These are phyloP conservation scores for Saturnispora zaruensis DNA, from an alignment of 805 yeast genomes.

Conservation along the genomic window DNA sequence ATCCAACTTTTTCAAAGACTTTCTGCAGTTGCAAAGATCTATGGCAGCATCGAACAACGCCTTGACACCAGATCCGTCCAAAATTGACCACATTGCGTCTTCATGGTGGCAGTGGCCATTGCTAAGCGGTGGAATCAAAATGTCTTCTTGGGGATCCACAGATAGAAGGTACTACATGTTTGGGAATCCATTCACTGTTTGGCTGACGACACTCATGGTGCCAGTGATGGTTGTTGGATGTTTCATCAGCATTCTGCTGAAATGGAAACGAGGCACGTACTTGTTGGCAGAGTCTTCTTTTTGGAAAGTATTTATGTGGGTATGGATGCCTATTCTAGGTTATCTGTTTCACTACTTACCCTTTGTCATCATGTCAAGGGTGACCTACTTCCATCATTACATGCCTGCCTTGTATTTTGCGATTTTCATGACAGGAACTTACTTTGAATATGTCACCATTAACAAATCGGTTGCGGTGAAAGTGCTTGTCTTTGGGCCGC, in stretches of 20 bases:
- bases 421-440: conserved; percentile 45
- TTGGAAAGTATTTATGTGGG: conserved; percentile 44
- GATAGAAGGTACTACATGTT: conserved; percentile 54
- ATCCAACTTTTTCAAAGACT: conserved; percentile 56
- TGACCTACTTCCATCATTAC: conserved; percentile 79
- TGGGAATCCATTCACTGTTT: conserved; percentile 34
- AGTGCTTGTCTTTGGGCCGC: conserved; percentile 30
- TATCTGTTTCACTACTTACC: conserved; percentile 76
- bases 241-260: conserved; percentile 36
- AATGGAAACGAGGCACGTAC: conserved; percentile 47
- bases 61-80: conserved; percentile 65
- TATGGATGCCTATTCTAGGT: conserved; percentile 69
- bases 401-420: conserved; percentile 79
- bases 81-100: conserved; percentile 63
- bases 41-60: conserved; percentile 85
- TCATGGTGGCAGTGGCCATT: conserved; percentile 83
- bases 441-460: conserved; percentile 37
- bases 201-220: conserved; percentile 7
- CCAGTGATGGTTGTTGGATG: conserved; percentile 16
- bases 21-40: conserved; percentile 61
- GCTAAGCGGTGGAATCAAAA: conserved; percentile 57
- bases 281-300: conserved; percentile 28
- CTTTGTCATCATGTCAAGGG: conserved; percentile 75
- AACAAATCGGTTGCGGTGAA: not conserved
- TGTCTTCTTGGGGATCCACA: conserved; percentile 62